Evolutionary conservation across 2,329 filamentous ascomycete genomes (phyloP), one percentile per base, ranked within the genome.

Genomic region (Neofusicoccum cordaticola): DNA sequence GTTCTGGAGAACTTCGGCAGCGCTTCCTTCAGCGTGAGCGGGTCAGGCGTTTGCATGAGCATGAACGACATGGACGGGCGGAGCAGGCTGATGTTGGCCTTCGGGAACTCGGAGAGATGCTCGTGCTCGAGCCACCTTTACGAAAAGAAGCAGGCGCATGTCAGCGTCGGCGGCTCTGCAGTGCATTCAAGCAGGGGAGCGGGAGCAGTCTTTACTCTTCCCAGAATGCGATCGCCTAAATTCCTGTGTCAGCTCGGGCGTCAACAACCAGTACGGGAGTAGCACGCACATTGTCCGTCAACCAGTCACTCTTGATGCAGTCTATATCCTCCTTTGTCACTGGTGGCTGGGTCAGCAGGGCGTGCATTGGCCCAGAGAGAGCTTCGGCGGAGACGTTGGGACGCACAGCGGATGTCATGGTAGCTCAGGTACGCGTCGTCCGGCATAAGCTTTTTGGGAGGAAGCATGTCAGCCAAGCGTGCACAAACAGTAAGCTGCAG

Each of bases 11-110:
- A 96, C 75, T 95, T 83, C 5, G 94, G 93, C 1, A 98, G 85
- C 1, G 90, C 92, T 67, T 87, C 84, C 69, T 81, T 81, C 50
- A 89, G 79, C 2, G 81, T 82, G 48, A 81, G 77, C 4, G 85
- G 84, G 66, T 88, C 83, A 19, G 80, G 77, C 1, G 85, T 90
- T 75, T 92, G 90, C 82, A 95, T 90, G 67, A 98, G 86, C 77
- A 98, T 88, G 76, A 95, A 96, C 63, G 91, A 89, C 91, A 98
- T 96, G 72, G 89, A 91, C 0, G 95, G 95, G 12, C 94, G 91
- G 34, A 99, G 88, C 64, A 99, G 90, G 66, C 94, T 85, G 75
- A 99, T 97, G 68, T 92, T 87, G 19, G 92, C 92, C 73, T 91
- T 88, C 9, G 91, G 91, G 74, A 90, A 96, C 70, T 88, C 86